Conservation (phyloP, 1,139 yeast genomes). For the Scheffersomyces segobiensis region DNA sequence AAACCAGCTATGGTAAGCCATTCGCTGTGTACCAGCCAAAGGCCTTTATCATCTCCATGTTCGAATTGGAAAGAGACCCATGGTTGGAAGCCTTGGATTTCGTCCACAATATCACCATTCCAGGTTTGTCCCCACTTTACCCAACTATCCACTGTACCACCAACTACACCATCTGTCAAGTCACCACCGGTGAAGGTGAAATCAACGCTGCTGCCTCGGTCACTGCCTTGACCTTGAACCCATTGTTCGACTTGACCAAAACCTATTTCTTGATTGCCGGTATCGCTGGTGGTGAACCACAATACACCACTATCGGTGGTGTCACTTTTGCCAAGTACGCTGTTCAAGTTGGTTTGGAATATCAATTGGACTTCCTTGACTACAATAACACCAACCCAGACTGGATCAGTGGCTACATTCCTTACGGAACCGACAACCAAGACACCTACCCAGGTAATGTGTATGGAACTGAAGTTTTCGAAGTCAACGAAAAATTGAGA, state of each 20-base stretch:
- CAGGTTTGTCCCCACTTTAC: constrained; percentile 65
- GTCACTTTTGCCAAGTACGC: constrained; percentile 65
- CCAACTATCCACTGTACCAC: constrained; percentile 57
- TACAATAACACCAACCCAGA: constrained; percentile 50
- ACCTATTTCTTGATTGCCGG: constrained; percentile 68
- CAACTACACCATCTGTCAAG: constrained; percentile 56
- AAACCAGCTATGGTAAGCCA: constrained; percentile 34
- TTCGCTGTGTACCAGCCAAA: constrained; percentile 50
- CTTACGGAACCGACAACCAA: constrained; percentile 54
- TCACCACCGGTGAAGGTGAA: constrained; percentile 71
- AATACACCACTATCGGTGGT: constrained; percentile 48
- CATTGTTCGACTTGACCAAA: constrained; percentile 56
- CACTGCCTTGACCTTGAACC: constrained; percentile 54
- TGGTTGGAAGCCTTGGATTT: constrained; percentile 11
- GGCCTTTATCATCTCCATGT: constrained; percentile 58
- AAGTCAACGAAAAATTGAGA: constrained; percentile 58
- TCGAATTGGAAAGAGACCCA: constrained; percentile 52
- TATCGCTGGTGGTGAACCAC: constrained; percentile 66
- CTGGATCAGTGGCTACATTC: constrained; percentile 64
- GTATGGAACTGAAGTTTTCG: constrained; percentile 69
- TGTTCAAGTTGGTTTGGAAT: constrained; percentile 62
- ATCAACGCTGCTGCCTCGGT: constrained; percentile 66
- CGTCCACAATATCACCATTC: constrained; percentile 48
- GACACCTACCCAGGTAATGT: constrained; percentile 53
- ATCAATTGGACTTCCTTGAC: constrained; percentile 50